phyloP scores from a whole-genome alignment of 768 basidiomycete species.

The Panellus pusillus region DNA sequence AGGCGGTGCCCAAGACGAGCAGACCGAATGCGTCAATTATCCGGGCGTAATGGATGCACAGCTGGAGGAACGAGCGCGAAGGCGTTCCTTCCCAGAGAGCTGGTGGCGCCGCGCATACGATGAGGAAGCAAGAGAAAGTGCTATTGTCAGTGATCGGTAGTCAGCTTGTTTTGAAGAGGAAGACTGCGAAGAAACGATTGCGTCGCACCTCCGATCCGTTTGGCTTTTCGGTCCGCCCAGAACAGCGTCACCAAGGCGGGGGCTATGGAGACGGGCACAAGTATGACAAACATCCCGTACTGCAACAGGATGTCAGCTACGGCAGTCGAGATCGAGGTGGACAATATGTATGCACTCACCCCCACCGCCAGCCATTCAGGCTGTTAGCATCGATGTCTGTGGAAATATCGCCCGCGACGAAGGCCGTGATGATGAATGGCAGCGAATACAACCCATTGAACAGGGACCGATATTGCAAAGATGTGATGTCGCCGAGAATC shows the following conservation, averaged over 20 bases:
- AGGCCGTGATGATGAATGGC: conserved; percentile 18
- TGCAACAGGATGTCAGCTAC: not conserved
- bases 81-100: not conserved
- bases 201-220: conserved; percentile 7
- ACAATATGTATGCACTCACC: not conserved
- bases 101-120: conserved; percentile 7
- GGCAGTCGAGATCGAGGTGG: too few species aligned
- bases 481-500: conserved; percentile 18
- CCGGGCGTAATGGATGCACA: conserved; percentile 4
- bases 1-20: conserved; percentile 14
- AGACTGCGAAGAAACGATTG: not conserved
- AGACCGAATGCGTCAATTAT: conserved; percentile 22
- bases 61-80: not conserved
- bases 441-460: conserved; percentile 12
- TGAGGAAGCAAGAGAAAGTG: conserved; percentile 8
- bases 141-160: not conserved
- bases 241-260: conserved; percentile 21
- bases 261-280: conserved; percentile 18
- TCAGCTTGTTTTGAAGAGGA: not conserved
- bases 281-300: conserved; percentile 21
- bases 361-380: conserved; percentile 17
- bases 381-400: conserved; percentile 8
- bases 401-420: conserved; percentile 9
- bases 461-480: conserved; percentile 19
- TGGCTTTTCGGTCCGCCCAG: conserved; percentile 15